Evolutionary conservation across 2,329 filamentous ascomycete genomes (phyloP).

Genomic region (Penicillium sp.): DNA sequence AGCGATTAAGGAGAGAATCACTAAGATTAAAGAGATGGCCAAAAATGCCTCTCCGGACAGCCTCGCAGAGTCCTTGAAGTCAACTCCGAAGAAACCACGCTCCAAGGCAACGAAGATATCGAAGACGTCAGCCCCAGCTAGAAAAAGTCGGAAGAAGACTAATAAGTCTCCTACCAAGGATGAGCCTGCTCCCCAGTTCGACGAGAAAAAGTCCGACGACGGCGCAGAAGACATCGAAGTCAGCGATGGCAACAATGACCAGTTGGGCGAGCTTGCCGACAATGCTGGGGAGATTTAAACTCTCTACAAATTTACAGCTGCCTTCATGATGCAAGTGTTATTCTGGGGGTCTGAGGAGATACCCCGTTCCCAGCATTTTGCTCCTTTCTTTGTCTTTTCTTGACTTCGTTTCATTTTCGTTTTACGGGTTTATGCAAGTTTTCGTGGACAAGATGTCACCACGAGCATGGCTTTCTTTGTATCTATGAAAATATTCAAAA

Average conservation of each 20-base stretch:
- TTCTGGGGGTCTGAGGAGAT: neutral
- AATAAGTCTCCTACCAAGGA: neutral
- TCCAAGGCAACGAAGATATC: neutral
- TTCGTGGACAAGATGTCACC: too few relatives aligned
- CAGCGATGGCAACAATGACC: too few relatives aligned
- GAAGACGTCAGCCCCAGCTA: neutral
- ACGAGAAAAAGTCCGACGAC: neutral
- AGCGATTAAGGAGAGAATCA: constrained; percentile 45
- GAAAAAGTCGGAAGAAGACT: neutral
- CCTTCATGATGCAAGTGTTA: too few relatives aligned
- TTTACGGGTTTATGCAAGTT: too few relatives aligned
- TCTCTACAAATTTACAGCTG: too few relatives aligned
- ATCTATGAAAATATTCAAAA: neutral
- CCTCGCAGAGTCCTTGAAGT: neutral
- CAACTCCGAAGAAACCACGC: neutral
- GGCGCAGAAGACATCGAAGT: neutral
- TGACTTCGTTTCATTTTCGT: too few relatives aligned
- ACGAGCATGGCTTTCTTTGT: too few relatives aligned
- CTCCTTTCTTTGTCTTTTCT: neutral
- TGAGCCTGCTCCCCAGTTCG: neutral
- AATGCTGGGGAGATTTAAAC: too few relatives aligned
- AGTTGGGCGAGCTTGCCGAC: too few relatives aligned
- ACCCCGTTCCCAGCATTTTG: neutral
- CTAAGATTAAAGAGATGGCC: constrained; percentile 36
- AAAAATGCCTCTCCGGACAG: constrained; percentile 11